Conservation (phyloP, 345 rosid genomes). For the Dimocarpus longan region DNA sequence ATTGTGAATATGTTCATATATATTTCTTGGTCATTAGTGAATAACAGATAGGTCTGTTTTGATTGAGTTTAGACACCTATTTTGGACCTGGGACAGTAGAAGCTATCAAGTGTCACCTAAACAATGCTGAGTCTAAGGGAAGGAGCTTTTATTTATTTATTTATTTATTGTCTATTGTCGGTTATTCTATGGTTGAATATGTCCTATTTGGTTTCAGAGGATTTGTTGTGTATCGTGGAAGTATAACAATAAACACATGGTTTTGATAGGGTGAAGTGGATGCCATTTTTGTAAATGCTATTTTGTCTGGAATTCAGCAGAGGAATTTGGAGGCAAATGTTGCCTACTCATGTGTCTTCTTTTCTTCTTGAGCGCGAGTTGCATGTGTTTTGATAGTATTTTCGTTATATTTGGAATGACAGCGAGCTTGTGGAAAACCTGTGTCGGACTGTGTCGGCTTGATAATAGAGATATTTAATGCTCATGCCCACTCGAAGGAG, state of each 20-base stretch:
- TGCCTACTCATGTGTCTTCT: constrained; percentile 13
- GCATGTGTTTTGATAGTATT: not conserved
- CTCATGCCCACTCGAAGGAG: constrained; percentile 93
- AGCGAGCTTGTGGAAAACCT: constrained; percentile 78
- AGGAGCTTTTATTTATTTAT: constrained; percentile 11
- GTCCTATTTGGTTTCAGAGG: constrained; percentile 11
- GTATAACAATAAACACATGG: not conserved
- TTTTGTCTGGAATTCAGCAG: constrained; percentile 78
- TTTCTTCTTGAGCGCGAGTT: not conserved
- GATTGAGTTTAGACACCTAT: constrained; percentile 54
- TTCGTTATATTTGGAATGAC: constrained; percentile 22
- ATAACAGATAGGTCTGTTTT: not conserved
- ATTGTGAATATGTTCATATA: not conserved
- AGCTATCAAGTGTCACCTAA: constrained; percentile 60
- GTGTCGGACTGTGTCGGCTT: constrained; percentile 92
- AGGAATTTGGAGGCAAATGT: constrained; percentile 82
- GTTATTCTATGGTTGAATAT: not conserved
- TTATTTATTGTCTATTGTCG: constrained; percentile 12
- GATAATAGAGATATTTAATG: constrained; percentile 93
- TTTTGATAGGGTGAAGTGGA: constrained; percentile 72
- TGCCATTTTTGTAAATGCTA: constrained; percentile 81
- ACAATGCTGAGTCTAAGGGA: constrained; percentile 73
- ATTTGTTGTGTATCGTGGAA: not conserved
- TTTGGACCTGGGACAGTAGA: constrained; percentile 86
- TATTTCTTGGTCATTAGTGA: not conserved